Evolutionary conservation across 2,329 filamentous ascomycete species (phyloP).

Genomic region (Alternaria gaisen): DNA sequence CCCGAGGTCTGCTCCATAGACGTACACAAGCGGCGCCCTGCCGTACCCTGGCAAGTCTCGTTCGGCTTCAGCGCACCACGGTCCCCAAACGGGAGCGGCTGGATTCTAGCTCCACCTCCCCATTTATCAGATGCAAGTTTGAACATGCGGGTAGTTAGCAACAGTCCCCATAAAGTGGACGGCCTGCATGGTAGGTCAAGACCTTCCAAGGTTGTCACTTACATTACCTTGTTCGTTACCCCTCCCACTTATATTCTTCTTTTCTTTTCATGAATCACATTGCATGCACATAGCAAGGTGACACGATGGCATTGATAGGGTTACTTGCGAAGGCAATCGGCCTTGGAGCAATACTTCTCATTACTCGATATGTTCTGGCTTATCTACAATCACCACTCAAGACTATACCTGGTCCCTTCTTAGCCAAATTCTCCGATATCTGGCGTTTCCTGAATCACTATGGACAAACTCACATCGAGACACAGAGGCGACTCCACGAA

Average conservation of each 20-base stretch:
- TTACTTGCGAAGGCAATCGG: constrained; percentile 24
- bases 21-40: not conserved
- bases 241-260: not conserved
- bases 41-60: not conserved
- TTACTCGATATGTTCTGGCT: constrained; percentile 30
- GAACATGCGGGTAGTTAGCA: not conserved
- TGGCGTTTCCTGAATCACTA: constrained; percentile 46
- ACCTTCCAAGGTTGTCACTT: not conserved
- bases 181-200: not conserved
- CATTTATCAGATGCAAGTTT: not conserved
- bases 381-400: constrained; percentile 44
- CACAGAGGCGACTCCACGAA: constrained; percentile 39
- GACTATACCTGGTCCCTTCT: constrained; percentile 42
- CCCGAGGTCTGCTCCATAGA: not conserved
- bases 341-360: constrained; percentile 24
- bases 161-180: not conserved
- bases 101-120: not conserved
- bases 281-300: constrained; percentile 8
- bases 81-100: not conserved
- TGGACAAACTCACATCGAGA: constrained; percentile 40
- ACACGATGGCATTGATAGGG: constrained; percentile 22
- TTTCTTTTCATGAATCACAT: constrained; percentile 4
- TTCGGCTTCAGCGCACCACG: not conserved
- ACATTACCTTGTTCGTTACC: not conserved
- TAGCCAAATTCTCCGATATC: constrained; percentile 45